Evolutionary conservation across 2,329 filamentous ascomycete species (phyloP).

Genomic region (Alternaria gansuensis): DNA sequence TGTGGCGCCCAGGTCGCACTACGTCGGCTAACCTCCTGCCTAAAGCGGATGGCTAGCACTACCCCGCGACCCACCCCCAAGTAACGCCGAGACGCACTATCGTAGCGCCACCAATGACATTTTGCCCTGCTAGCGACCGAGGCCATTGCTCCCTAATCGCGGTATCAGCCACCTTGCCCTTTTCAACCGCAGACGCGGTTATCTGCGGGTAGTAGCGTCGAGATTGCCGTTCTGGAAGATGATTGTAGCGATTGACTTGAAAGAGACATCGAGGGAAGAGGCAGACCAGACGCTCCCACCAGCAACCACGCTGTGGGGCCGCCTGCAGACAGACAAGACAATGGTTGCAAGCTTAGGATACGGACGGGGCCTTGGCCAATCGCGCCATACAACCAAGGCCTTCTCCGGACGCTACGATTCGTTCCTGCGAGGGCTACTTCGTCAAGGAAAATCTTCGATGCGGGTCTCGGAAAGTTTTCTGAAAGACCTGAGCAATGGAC

Average conservation of each 20-base stretch:
- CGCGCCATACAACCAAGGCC: constrained; percentile 7
- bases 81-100: constrained; percentile 16
- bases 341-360: constrained; percentile 19
- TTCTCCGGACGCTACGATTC: constrained; percentile 7
- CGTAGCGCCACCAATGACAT: constrained; percentile 17
- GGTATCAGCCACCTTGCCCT: constrained; percentile 16
- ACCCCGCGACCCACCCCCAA: constrained; percentile 21
- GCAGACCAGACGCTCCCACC: constrained; percentile 7
- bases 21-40: constrained; percentile 19
- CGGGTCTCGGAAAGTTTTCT: constrained; percentile 10
- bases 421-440: constrained; percentile 2
- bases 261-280: background rate
- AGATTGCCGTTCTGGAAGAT: constrained; percentile 1
- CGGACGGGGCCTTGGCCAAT: constrained; percentile 15
- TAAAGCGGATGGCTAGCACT: constrained; percentile 17
- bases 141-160: background rate
- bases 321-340: constrained; percentile 15
- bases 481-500: constrained; percentile 13
- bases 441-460: background rate
- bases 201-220: constrained; percentile 12
- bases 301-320: constrained; percentile 13
- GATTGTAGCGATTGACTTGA: background rate
- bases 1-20: constrained; percentile 22
- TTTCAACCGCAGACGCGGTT: constrained; percentile 9
- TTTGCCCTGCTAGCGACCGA: constrained; percentile 4